Evolutionary conservation across 1,139 yeast genomes (phyloP).

Genomic region (Sugiyamaella castrensis): DNA sequence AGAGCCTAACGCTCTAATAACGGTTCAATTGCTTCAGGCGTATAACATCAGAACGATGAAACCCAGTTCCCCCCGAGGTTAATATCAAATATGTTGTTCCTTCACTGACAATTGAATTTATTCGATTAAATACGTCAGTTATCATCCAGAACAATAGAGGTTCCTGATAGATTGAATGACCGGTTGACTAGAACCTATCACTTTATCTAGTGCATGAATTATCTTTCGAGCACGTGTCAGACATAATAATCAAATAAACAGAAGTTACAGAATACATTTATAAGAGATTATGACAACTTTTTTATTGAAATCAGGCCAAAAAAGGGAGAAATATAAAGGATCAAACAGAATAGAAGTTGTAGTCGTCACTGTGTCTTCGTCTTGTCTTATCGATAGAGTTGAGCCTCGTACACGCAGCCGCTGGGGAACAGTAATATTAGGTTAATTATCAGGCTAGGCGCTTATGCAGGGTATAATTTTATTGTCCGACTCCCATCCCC

Average conservation of each 20-base stretch:
- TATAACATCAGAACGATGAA: conserved; percentile 43
- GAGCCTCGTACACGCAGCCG: too few relatives aligned
- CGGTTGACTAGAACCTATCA: conserved; percentile 4
- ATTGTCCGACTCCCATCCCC: too few relatives aligned
- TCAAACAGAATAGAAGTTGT: too few relatives aligned
- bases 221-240: conserved; percentile 40
- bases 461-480: too few relatives aligned
- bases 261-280: too few relatives aligned
- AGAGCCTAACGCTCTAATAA: conserved; percentile 45
- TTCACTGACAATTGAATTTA: conserved; percentile 29
- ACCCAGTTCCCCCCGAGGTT: conserved; percentile 50
- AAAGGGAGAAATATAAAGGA: too few relatives aligned
- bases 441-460: too few relatives aligned
- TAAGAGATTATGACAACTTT: too few relatives aligned
- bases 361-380: too few relatives aligned
- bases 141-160: conserved; percentile 36
- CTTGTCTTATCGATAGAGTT: too few relatives aligned
- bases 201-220: conserved; percentile 24
- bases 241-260: conserved; percentile 39
- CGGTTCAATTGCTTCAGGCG: conserved; percentile 49
- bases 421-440: too few relatives aligned
- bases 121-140: conserved; percentile 32
- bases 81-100: conserved; percentile 15
- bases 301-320: too few relatives aligned
- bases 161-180: conserved; percentile 17